Evolutionary conservation across 2,329 filamentous ascomycete genomes (phyloP).

Genomic region (Diaporthe sp.): DNA sequence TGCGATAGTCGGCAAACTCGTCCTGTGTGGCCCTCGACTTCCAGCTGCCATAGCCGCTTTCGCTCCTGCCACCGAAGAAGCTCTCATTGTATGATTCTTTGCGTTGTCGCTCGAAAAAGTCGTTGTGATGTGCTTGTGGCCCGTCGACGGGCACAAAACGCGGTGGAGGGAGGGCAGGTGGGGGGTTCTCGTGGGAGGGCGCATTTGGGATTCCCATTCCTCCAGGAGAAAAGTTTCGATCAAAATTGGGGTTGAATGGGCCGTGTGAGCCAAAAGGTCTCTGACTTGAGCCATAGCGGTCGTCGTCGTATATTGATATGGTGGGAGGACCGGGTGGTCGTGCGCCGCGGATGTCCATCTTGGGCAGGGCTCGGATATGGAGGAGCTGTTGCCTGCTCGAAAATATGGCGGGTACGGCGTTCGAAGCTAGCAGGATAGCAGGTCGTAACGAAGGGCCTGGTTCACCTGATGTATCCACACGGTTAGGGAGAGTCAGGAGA

Average conservation of each 20-base stretch:
- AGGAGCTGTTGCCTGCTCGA: not conserved
- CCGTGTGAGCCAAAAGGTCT: constrained; percentile 33
- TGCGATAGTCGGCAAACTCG: constrained; percentile 51
- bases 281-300: constrained; percentile 26
- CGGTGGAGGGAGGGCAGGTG: constrained; percentile 62
- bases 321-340: constrained; percentile 32
- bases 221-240: constrained; percentile 28
- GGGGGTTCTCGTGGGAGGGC: constrained; percentile 49
- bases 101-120: constrained; percentile 40
- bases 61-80: constrained; percentile 49
- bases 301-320: constrained; percentile 36
- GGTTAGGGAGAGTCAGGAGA: not conserved
- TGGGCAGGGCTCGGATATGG: not conserved
- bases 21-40: constrained; percentile 46
- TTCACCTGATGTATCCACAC: not conserved
- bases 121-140: constrained; percentile 45
- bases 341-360: constrained; percentile 39
- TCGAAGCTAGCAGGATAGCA: not conserved
- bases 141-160: constrained; percentile 52
- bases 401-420: not conserved
- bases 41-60: constrained; percentile 52
- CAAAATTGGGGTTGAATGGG: constrained; percentile 32
- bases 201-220: constrained; percentile 59
- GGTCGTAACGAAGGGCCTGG: not conserved
- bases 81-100: constrained; percentile 47